Conservation (phyloP, 768 basidiomycete genomes). For the Crepidotus variabilis region DNA sequence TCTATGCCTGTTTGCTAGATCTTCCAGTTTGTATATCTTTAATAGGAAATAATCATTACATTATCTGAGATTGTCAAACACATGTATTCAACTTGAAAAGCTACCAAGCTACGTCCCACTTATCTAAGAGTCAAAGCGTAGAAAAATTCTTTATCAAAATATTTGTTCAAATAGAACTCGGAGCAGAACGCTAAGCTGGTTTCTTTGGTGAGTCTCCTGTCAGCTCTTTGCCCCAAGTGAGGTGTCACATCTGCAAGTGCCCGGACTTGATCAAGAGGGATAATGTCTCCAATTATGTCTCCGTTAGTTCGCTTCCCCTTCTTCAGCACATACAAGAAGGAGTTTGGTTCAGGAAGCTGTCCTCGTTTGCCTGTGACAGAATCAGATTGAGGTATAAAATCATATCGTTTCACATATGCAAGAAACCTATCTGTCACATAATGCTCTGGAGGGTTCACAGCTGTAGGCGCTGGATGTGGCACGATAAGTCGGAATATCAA, state of each 20-base stretch:
- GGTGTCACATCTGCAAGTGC: conserved; percentile 23
- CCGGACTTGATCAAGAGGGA: conserved; percentile 19
- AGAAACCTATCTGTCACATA: conserved; percentile 13
- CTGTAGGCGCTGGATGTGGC: neutral
- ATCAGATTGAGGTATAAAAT: conserved; percentile 16
- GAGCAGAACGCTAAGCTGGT: conserved; percentile 19
- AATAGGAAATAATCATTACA: no score
- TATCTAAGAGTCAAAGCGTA: neutral
- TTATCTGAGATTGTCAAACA: no score
- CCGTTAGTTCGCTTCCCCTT: conserved; percentile 11
- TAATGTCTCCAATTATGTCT: conserved; percentile 20
- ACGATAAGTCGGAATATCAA: conserved; percentile 6
- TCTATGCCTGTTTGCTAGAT: neutral
- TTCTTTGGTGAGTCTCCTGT: conserved; percentile 15
- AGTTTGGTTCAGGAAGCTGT: conserved; percentile 14
- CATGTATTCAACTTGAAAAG: no score
- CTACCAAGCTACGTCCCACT: no score
- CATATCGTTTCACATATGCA: conserved; percentile 22
- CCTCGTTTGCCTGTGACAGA: conserved; percentile 5
- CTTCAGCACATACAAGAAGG: conserved; percentile 21
- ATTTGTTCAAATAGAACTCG: conserved; percentile 28
- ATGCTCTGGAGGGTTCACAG: neutral
- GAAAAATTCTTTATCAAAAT: conserved; percentile 27
- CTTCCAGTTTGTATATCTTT: no score
- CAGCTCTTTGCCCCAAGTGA: conserved; percentile 21